Conservation (phyloP, 768 basidiomycete species). For the Hypholoma sublateritium region DNA sequence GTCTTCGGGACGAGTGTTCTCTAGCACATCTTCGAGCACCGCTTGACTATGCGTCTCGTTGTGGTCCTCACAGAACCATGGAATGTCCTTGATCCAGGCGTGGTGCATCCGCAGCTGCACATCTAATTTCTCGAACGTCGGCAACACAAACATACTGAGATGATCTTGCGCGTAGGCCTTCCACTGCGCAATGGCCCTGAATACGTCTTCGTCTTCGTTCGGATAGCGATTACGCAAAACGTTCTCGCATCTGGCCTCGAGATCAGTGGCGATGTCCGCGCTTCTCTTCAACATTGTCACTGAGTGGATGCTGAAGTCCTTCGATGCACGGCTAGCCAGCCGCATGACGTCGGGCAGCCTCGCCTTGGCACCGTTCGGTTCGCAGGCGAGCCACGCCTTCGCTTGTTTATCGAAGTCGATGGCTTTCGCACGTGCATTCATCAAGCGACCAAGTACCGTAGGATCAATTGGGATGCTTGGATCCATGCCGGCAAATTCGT, state of each 20-base stretch:
- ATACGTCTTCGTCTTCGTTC: constrained; percentile 59
- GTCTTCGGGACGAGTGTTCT: constrained; percentile 73
- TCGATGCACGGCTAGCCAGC: constrained; percentile 69
- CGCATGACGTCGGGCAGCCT: constrained; percentile 68
- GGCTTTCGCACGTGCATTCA: constrained; percentile 64
- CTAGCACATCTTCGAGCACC: constrained; percentile 74
- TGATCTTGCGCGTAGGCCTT: constrained; percentile 68
- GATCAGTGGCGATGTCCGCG: constrained; percentile 75
- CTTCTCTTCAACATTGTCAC: constrained; percentile 66
- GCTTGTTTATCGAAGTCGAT: constrained; percentile 82
- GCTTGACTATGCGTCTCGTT: constrained; percentile 58
- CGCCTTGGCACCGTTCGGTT: constrained; percentile 54
- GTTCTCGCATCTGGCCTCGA: constrained; percentile 73
- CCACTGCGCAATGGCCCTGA: constrained; percentile 75
- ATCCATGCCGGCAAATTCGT: constrained; percentile 68
- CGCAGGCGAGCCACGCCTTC: constrained; percentile 63
- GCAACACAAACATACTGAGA: constrained; percentile 70
- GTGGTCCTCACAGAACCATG: constrained; percentile 78
- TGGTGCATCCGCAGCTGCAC: constrained; percentile 65
- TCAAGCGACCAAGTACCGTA: constrained; percentile 63
- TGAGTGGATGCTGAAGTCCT: constrained; percentile 71
- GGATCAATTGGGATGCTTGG: constrained; percentile 69
- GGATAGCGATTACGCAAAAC: constrained; percentile 66
- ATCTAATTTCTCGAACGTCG: constrained; percentile 72
- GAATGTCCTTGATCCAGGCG: constrained; percentile 71